Conservation (phyloP, 208 protist species). For the Trypanosoma conorhini region DNA sequence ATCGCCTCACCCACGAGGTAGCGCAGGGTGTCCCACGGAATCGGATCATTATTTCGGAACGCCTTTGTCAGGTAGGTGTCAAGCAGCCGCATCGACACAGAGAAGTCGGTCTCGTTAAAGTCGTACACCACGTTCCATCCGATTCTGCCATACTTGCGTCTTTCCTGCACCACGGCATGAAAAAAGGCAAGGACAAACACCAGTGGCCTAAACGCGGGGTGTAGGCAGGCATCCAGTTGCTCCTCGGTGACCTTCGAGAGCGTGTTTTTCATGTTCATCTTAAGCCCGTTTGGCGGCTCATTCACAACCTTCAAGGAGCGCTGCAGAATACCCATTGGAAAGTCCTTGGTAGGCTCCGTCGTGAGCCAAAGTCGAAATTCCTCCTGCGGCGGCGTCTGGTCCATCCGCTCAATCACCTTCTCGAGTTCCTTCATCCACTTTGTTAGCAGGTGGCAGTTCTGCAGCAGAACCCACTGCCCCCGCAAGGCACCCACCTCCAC, state of each 20-base stretch:
- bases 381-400: constrained; percentile 93
- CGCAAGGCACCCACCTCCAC: constrained; percentile 94
- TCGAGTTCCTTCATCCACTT: constrained; percentile 98
- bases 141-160: constrained; percentile 97
- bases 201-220: constrained; percentile 96
- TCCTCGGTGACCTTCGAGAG: constrained; percentile 97
- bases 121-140: constrained; percentile 99
- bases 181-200: constrained; percentile 99
- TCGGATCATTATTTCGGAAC: constrained; percentile 89
- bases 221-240: constrained; percentile 92
- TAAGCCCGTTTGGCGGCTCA: constrained; percentile 98
- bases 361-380: constrained; percentile 99
- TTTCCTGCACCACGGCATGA: constrained; percentile 99
- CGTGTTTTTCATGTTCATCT: constrained; percentile 98
- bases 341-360: constrained; percentile 97
- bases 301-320: constrained; percentile 98
- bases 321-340: constrained; percentile 99
- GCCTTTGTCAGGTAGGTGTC: constrained; percentile 98
- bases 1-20: constrained; percentile 99
- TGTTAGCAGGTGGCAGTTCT: constrained; percentile 99
- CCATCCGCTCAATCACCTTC: constrained; percentile 97
- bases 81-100: constrained; percentile 96
- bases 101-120: constrained; percentile 99
- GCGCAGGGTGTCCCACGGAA: constrained; percentile 98
- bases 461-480: constrained; percentile 99